These are phyloP conservation scores for Medicago arabica DNA, from an alignment of 306 rosid species.

Conservation along the genomic window DNA sequence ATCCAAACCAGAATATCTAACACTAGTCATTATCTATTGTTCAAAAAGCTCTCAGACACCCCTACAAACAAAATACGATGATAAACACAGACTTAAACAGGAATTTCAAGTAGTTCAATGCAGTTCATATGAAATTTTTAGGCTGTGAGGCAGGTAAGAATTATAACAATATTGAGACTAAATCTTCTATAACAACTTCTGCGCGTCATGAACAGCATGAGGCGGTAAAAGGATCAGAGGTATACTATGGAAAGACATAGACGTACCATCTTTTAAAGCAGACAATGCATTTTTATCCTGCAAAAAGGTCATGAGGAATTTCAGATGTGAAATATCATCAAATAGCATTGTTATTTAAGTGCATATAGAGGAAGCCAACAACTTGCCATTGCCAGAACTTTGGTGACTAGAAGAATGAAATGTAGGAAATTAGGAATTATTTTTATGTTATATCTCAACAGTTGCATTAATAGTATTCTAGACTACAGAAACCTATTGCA, in stretches of 20 bases:
- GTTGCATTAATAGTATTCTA: constrained; percentile 4
- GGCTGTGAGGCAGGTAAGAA: constrained; percentile 27
- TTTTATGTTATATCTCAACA: constrained; percentile 4
- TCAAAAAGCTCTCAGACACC: constrained; percentile 3
- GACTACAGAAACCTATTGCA: constrained; percentile 3
- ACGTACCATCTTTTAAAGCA: constrained; percentile 75
- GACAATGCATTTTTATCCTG: constrained; percentile 71
- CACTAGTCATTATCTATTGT: constrained; percentile 4
- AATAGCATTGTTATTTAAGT: constrained; percentile 7
- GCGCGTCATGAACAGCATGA: neutral
- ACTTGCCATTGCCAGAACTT: constrained; percentile 28
- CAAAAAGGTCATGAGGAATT: constrained; percentile 32
- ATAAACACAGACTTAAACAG: constrained; percentile 10
- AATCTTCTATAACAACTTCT: constrained; percentile 6
- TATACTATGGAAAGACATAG: constrained; percentile 22
- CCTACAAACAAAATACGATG: constrained; percentile 11
- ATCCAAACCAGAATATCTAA: constrained; percentile 30
- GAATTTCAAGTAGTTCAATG: constrained; percentile 7
- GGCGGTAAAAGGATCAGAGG: neutral
- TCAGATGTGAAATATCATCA: constrained; percentile 35
- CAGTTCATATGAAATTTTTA: constrained; percentile 13
- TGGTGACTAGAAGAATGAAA: neutral
- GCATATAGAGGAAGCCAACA: constrained; percentile 18
- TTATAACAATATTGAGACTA: constrained; percentile 17
- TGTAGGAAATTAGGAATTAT: neutral